Conservation (phyloP, 139 green algal genomes). For the Picochlorum sp. region DNA sequence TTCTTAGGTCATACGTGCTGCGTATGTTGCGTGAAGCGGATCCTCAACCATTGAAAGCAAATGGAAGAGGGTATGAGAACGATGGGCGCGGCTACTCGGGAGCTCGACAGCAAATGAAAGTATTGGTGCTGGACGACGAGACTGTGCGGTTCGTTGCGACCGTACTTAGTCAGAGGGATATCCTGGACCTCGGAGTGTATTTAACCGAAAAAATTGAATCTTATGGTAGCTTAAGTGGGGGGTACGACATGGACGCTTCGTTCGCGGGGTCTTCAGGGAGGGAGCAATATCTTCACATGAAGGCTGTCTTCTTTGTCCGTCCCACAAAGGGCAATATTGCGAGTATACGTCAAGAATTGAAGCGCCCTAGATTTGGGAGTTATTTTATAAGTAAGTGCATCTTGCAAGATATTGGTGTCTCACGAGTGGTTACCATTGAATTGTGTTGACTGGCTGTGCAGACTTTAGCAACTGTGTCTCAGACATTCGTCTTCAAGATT, state of each 20-base stretch:
- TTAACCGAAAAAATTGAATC: constrained; percentile 77
- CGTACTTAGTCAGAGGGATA: constrained; percentile 80
- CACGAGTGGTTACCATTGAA: background rate
- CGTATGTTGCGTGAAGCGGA: too few relatives aligned
- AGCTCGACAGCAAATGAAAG: constrained; percentile 79
- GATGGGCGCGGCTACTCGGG: too few relatives aligned
- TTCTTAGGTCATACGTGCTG: too few relatives aligned
- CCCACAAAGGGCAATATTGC: constrained; percentile 82
- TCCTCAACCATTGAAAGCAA: too few relatives aligned
- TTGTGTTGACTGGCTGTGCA: constrained; percentile 13
- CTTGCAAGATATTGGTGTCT: too few relatives aligned
- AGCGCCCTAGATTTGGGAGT: constrained; percentile 64
- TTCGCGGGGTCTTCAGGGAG: constrained; percentile 1
- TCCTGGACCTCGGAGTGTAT: constrained; percentile 83
- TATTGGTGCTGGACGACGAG: constrained; percentile 81
- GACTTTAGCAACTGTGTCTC: constrained; percentile 82
- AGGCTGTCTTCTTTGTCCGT: constrained; percentile 82
- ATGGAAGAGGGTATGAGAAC: too few relatives aligned
- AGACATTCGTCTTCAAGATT: constrained; percentile 81
- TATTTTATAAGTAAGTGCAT: constrained; percentile 80
- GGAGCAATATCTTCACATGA: constrained; percentile 70
- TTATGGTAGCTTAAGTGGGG: background rate
- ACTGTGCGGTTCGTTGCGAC: constrained; percentile 69
- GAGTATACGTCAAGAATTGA: constrained; percentile 71
- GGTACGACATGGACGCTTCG: too few relatives aligned